phyloP scores from a whole-genome alignment of 2,329 filamentous ascomycete genomes.

The Calonectria ilicicola region DNA sequence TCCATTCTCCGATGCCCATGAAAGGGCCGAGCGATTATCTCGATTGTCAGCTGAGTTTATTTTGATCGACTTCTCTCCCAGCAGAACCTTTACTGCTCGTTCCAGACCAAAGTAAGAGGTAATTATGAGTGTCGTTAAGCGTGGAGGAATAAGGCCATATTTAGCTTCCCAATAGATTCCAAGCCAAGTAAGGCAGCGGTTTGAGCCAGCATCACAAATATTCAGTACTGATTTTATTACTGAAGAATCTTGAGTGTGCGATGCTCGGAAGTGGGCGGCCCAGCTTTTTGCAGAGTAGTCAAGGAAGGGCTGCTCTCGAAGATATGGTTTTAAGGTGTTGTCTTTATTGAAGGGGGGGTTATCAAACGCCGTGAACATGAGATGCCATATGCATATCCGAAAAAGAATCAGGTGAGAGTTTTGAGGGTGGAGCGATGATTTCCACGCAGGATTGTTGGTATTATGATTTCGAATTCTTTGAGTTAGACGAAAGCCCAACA shows the following conservation, averaged over 20 bases:
- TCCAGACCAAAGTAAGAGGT: conserved; percentile 12
- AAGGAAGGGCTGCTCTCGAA: not conserved
- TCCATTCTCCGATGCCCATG: conserved; percentile 16
- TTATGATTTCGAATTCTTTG: no score
- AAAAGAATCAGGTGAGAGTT: not conserved
- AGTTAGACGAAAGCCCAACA: no score
- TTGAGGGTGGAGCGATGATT: not conserved
- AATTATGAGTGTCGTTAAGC: not conserved
- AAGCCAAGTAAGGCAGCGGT: conserved; percentile 4
- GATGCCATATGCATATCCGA: not conserved
- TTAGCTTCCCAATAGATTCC: not conserved
- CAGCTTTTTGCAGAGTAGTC: conserved; percentile 23
- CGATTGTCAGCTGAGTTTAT: conserved; percentile 5
- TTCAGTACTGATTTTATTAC: not conserved
- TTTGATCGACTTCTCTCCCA: not conserved
- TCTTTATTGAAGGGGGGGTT: not conserved
- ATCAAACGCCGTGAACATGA: conserved; percentile 2
- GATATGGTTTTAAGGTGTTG: not conserved
- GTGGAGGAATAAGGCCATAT: not conserved
- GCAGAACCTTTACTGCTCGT: conserved; percentile 1
- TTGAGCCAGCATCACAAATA: not conserved
- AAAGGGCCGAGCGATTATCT: not conserved
- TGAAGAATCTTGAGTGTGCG: not conserved
- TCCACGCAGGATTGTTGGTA: not conserved
- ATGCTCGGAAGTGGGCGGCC: conserved; percentile 14